Evolutionary conservation across 2,329 filamentous ascomycete genomes (phyloP), one percentile per base, ranked within the genome.

Genomic region (Beauveria brongniartii): DNA sequence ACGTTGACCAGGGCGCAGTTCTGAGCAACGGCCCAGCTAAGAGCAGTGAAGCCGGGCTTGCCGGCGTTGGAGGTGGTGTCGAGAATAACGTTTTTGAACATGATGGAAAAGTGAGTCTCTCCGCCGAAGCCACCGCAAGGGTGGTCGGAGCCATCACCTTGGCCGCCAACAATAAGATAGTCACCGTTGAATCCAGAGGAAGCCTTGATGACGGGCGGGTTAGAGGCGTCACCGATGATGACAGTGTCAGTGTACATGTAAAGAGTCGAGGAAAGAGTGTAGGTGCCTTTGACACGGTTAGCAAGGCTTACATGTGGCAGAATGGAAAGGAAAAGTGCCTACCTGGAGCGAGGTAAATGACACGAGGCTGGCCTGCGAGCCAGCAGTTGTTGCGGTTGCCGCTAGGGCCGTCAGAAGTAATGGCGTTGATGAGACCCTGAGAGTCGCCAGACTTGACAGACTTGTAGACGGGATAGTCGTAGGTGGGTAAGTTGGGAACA

Each of bases 191-290:
- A 96, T 65, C 77, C 76, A 20, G 85, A 71, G 0, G 82, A 73
- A 5, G 86, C 88, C 74, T 90, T 89, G 71, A 95, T 79, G 0
- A 85, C 86, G 0, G 91, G 90, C 10, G 85, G 74, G 64, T 82
- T 78, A 67, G 82, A 70, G 50, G 88, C 86, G 74, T 96, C 90
- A 61, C 91, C 91, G 34, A 95, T 81, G 62, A 95, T 83, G 72
- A 94, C 90, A 4, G 91, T 93, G 76, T 94, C 64, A 10, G 64
- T 65, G 55, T 61, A 43, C 51, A 64, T 58, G 44, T 44, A 62
- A 2, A 64, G 58, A 16, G 64, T 64, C 20, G 54, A 62, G 4
- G 60, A 62, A 18, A 65, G 26, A 18, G 63, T 64, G 28, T 65
- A 65, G 20, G 62, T 64, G 30, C 63, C 64, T 65, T 20, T n/a